Base-by-base conservation (phyloP, 192 early-diverging fungal genomes). In the Backusella macrospora region DNA sequence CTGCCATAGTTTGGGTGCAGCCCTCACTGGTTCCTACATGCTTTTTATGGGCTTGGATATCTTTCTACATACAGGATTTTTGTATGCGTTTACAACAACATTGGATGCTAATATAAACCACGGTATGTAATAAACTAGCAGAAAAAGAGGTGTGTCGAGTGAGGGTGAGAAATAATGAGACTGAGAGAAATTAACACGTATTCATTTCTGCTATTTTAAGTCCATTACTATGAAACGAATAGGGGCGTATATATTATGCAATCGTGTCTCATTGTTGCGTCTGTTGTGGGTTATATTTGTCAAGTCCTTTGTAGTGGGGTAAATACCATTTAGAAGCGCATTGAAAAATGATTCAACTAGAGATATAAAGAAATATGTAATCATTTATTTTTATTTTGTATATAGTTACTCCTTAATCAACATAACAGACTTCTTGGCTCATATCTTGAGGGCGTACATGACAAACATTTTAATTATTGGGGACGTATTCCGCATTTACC, bases 51-150 rank as follows among this genome's bases (percentile, higher is more conserved):
- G 80, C 37, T 21, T 84, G 16, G 82, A 84, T 55, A 47, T 84
- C 8, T 84, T 77, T 40, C 73, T 76, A 12, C 77, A 79, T 18
- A 84, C 82, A n/a, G 82, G 82, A 15, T 84, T 84, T 44, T 70
- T 79, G 63, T 76, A 76, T 29, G 59, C 21, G 1, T 48, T 64
- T 21, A 72, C 64, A 18, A 65, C 70, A 14, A 46, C 40, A 15
- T 8, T 76, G 15, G 75, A 76, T 72, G 40, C 12, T 5, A 76
- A 76, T 67, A 12, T 18, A 23, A 72, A 65, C 39, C 75, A 76
- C n/a, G 37, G 75, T 65, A 72, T 64, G 67, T 46, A 0, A 9
- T 39, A 10, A 18, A 21, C 18, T 21, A 9, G n/a, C 8, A 42
- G 8, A 42, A 66, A 42, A 40, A 43, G 9, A 10, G 16, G 16